phyloP scores from a whole-genome alignment of 768 basidiomycete species.

The Lactifluus pinguis region DNA sequence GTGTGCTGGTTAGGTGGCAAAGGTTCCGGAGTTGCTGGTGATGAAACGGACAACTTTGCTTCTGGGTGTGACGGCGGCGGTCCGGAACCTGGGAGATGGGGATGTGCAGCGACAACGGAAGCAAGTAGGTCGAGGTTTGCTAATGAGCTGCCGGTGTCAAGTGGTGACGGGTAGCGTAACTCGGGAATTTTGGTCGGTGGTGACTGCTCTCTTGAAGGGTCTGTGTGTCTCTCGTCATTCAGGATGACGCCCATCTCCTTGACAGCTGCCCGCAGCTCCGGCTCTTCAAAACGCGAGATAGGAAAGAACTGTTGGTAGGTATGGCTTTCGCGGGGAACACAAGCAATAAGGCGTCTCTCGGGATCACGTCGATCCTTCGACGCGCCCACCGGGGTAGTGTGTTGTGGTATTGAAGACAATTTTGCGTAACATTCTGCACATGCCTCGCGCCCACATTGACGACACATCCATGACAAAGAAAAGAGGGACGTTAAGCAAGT shows the following conservation, averaged over 20 bases:
- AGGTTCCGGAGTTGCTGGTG: neutral
- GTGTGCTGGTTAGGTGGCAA: neutral
- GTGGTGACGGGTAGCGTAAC: neutral
- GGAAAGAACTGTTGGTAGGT: constrained; percentile 8
- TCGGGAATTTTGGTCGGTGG: neutral
- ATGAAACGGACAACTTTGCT: neutral
- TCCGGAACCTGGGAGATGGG: constrained; percentile 6
- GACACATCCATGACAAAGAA: constrained; percentile 82
- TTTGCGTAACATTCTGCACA: constrained; percentile 75
- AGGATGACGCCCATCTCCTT: constrained; percentile 10
- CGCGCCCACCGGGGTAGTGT: constrained; percentile 29
- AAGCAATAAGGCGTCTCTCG: constrained; percentile 51
- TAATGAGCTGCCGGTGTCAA: neutral
- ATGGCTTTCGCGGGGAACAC: constrained; percentile 41
- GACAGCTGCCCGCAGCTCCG: constrained; percentile 13
- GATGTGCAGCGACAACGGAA: constrained; percentile 12
- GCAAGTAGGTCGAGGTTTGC: constrained; percentile 16
- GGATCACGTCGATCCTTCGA: constrained; percentile 22
- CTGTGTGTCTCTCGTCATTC: neutral
- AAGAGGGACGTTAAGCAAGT: constrained; percentile 92
- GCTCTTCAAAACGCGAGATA: constrained; percentile 13
- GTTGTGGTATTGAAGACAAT: constrained; percentile 44
- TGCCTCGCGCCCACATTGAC: constrained; percentile 78
- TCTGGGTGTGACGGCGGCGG: neutral
- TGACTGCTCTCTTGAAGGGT: constrained; percentile 8